Evolutionary conservation across 345 rosid species (phyloP).

Genomic region (Eucalyptus pumila): DNA sequence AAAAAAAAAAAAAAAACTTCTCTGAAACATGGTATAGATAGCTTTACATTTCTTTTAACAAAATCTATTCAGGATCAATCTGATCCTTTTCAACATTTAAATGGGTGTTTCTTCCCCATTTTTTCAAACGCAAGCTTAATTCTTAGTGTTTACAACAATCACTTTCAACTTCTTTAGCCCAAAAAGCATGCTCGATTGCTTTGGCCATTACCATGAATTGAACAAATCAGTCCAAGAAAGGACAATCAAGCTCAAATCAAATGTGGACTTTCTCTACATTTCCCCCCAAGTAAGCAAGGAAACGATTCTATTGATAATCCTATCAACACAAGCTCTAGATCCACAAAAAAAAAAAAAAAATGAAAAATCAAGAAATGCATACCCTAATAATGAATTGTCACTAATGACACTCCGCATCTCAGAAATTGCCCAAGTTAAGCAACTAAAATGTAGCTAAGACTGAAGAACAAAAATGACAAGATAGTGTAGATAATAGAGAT

Average conservation of each 20-base stretch:
- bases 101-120: background rate
- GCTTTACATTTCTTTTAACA: background rate
- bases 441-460: no score
- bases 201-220: background rate
- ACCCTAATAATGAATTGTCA: background rate
- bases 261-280: background rate
- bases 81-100: background rate
- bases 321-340: background rate
- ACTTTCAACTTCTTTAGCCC: background rate
- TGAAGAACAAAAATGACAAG: no score
- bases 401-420: background rate
- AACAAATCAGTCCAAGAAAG: background rate
- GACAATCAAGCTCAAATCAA: background rate
- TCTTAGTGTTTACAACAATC: background rate
- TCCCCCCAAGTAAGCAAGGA: background rate
- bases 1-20: background rate
- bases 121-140: background rate
- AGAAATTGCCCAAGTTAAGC: background rate
- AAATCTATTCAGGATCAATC: background rate
- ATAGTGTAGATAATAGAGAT: no score
- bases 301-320: background rate
- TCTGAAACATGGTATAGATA: background rate
- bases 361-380: background rate
- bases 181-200: background rate
- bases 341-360: background rate